These are phyloP conservation scores for Anisogramma anomala DNA, from an alignment of 2,329 filamentous ascomycete genomes.

Conservation along the genomic window DNA sequence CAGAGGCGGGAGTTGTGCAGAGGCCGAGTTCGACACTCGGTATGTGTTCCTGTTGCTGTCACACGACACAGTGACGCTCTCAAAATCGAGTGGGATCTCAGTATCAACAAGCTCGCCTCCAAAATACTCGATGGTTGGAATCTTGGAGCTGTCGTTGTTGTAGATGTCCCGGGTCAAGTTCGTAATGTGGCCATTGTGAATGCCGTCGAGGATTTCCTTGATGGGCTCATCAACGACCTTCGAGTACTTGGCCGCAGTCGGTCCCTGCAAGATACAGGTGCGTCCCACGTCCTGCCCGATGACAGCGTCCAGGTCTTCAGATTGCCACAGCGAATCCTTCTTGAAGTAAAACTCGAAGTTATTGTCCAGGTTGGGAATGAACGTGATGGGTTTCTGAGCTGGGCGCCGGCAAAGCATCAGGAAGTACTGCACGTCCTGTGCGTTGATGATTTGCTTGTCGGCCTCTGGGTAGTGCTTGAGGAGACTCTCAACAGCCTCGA, in stretches of 20 bases:
- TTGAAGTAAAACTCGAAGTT: conserved; percentile 99
- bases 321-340: conserved; percentile 99
- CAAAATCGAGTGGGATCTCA: conserved; percentile 63
- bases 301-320: conserved; percentile 90
- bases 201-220: conserved; percentile 83
- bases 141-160: conserved; percentile 54
- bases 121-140: conserved; percentile 89
- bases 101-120: conserved; percentile 72
- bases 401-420: conserved; percentile 81
- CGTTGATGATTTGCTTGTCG: conserved; percentile 85
- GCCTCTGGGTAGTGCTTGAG: conserved; percentile 76
- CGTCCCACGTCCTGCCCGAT: conserved; percentile 92
- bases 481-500: conserved; percentile 64
- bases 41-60: conserved; percentile 73
- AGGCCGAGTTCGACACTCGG: conserved; percentile 65
- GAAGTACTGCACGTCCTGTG: conserved; percentile 97
- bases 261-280: conserved; percentile 92
- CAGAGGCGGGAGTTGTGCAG: conserved; percentile 60
- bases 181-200: conserved; percentile 80
- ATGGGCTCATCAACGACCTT: conserved; percentile 85
- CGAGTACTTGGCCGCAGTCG: conserved; percentile 83
- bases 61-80: conserved; percentile 74
- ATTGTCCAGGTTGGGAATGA: conserved; percentile 88
- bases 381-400: conserved; percentile 91
- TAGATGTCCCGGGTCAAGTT: conserved; percentile 73